Evolutionary conservation across 2,329 filamentous ascomycete species (phyloP).

Genomic region (Akanthomyces dipterigenus): DNA sequence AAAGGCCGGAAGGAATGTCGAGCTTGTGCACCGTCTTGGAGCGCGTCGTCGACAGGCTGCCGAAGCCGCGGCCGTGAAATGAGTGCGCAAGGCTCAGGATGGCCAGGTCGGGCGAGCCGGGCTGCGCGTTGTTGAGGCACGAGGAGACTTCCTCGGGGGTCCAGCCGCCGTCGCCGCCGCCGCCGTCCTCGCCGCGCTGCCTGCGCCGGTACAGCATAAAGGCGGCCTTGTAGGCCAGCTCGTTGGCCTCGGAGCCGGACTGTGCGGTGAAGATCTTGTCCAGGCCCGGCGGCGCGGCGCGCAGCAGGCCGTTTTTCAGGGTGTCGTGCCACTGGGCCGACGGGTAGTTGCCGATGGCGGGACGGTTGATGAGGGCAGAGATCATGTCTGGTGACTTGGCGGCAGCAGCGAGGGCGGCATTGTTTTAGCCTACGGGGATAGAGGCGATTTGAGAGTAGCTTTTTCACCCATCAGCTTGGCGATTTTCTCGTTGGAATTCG

Average conservation of each 20-base stretch:
- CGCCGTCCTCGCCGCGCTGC: slow-evolving; percentile 62
- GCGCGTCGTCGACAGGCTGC: slow-evolving; percentile 69
- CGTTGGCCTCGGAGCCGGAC: slow-evolving; percentile 76
- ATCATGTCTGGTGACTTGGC: slow-evolving; percentile 66
- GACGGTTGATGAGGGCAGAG: slow-evolving; percentile 68
- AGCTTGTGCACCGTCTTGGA: slow-evolving; percentile 81
- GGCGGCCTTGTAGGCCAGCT: slow-evolving; percentile 78
- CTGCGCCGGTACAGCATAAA: slow-evolving; percentile 75
- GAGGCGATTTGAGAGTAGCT: slow-evolving; percentile 77
- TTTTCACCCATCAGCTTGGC: not conserved
- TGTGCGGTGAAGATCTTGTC: slow-evolving; percentile 76
- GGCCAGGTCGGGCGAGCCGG: slow-evolving; percentile 66
- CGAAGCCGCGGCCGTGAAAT: slow-evolving; percentile 79
- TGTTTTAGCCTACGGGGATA: slow-evolving; percentile 79
- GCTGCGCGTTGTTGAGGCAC: slow-evolving; percentile 64
- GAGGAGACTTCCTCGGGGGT: slow-evolving; percentile 60
- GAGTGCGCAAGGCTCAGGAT: slow-evolving; percentile 72
- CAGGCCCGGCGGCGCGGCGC: slow-evolving; percentile 65
- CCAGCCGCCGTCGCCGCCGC: slow-evolving; percentile 68
- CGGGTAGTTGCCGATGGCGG: slow-evolving; percentile 75
- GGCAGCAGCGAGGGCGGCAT: slow-evolving; percentile 58
- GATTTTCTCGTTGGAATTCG: not conserved
- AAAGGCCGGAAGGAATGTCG: slow-evolving; percentile 84
- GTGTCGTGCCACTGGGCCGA: slow-evolving; percentile 67
- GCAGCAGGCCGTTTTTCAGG: slow-evolving; percentile 63